These are phyloP conservation scores for Evernia prunastri DNA, from an alignment of 495 filamentous ascomycete genomes.

Conservation along the genomic window DNA sequence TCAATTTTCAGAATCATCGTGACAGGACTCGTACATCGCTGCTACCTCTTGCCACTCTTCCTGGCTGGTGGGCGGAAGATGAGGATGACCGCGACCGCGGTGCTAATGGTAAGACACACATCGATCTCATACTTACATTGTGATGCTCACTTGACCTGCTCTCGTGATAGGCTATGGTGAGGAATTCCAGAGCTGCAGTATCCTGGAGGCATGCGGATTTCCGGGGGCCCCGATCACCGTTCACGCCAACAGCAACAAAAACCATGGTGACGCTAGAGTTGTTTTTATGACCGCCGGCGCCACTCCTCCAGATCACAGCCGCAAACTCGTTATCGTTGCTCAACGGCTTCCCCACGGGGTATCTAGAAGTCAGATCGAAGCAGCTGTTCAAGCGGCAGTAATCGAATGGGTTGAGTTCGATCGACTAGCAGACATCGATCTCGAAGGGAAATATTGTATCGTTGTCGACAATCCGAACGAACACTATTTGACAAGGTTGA, in stretches of 20 bases:
- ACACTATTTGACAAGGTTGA: background rate
- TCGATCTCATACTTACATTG: background rate
- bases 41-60: conserved; percentile 6
- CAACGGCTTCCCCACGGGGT: background rate
- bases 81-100: background rate
- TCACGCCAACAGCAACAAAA: background rate
- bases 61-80: background rate
- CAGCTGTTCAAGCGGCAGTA: background rate
- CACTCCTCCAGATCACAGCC: background rate
- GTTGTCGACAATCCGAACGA: background rate
- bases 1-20: background rate
- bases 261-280: background rate
- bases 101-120: background rate
- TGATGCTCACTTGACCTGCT: background rate
- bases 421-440: background rate
- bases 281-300: background rate
- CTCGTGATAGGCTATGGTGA: background rate
- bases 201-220: conserved; percentile 1
- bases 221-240: background rate
- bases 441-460: background rate
- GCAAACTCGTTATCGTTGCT: background rate
- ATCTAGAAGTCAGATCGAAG: background rate
- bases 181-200: background rate
- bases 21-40: background rate
- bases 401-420: background rate